A percentile compares a stretch with the other conserved stretches of the same genome.
These are phyloP conservation scores for Ustilago xerochloae DNA, from an alignment of 1,284 basidiomycete species.

Conservation along the genomic window DNA sequence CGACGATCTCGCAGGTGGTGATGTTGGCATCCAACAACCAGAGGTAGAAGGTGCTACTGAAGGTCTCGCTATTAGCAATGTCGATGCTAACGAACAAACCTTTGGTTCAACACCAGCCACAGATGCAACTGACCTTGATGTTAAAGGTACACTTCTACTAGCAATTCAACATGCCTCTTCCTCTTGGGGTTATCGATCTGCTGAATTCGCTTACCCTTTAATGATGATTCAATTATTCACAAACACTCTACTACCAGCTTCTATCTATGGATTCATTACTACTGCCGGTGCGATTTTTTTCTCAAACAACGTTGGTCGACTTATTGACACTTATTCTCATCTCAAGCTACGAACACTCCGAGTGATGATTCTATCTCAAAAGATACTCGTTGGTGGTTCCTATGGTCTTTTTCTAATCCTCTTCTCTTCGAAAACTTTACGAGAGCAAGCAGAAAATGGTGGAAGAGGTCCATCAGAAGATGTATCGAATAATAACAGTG, in stretches of 20 bases:
- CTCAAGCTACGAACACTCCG: constrained; percentile 70
- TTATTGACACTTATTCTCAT: constrained; percentile 70
- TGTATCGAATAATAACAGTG: too few relatives aligned
- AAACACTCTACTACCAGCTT: constrained; percentile 72
- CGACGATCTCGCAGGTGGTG: background rate
- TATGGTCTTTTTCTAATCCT: constrained; percentile 70
- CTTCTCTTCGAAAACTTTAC: constrained; percentile 47
- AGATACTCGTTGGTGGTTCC: constrained; percentile 69
- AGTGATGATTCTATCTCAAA: constrained; percentile 71
- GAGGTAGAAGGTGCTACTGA: background rate
- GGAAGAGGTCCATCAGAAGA: constrained; percentile 34
- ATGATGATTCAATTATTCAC: constrained; percentile 72
- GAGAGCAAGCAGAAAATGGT: constrained; percentile 43
- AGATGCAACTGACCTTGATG: constrained; percentile 30
- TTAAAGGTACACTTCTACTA: constrained; percentile 41
- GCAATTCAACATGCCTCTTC: constrained; percentile 63
- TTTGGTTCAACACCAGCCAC: constrained; percentile 23
- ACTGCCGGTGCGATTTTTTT: constrained; percentile 70
- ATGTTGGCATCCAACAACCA: background rate
- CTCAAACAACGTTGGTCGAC: constrained; percentile 70
- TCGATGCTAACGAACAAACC: constrained; percentile 4
- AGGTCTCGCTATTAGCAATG: background rate
- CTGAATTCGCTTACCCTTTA: constrained; percentile 72
- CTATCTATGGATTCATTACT: constrained; percentile 72
- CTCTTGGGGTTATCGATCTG: constrained; percentile 71